phyloP scores from a whole-genome alignment of 2,329 filamentous ascomycete genomes.

The Lecanicillium sp. region DNA sequence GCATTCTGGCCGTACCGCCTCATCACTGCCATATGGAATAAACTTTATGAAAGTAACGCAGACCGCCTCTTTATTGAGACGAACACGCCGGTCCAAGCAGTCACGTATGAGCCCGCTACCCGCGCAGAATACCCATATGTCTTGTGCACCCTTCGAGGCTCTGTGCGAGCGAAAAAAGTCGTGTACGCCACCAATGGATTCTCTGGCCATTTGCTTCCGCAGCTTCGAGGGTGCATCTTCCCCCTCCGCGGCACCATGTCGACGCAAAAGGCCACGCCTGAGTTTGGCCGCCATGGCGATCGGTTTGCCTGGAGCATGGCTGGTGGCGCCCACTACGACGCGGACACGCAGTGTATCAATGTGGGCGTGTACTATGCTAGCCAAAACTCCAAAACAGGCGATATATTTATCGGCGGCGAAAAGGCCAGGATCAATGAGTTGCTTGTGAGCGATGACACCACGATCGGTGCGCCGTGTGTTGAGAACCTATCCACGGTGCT shows the following conservation, averaged over 20 bases:
- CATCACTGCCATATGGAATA: conserved; percentile 24
- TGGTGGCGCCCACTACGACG: conserved; percentile 34
- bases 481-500: conserved; percentile 27
- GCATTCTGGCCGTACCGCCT: conserved; percentile 32
- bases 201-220: conserved; percentile 31
- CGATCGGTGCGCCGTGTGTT: conserved; percentile 22
- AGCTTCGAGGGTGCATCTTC: conserved; percentile 25
- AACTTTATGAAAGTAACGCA: conserved; percentile 18
- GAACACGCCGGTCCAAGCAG: conserved; percentile 20
- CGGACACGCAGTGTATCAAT: conserved; percentile 32
- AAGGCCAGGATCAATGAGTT: conserved; percentile 26
- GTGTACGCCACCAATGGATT: conserved; percentile 35
- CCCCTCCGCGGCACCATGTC: conserved; percentile 35
- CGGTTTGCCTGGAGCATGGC: conserved; percentile 25
- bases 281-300: conserved; percentile 5
- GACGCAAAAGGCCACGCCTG: conserved; percentile 23
- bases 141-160: conserved; percentile 27
- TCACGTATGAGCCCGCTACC: conserved; percentile 5
- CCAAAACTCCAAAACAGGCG: conserved; percentile 15
- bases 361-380: conserved; percentile 4
- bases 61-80: conserved; percentile 20
- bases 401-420: conserved; percentile 43
- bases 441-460: conserved; percentile 32
- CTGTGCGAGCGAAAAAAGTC: conserved; percentile 23
- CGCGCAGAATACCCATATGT: conserved; percentile 15